A percentile compares a stretch with the other conserved stretches of the same genome.
These are phyloP conservation scores for Trichoderma arundinaceum DNA, from an alignment of 2,329 filamentous ascomycete species.

Conservation along the genomic window DNA sequence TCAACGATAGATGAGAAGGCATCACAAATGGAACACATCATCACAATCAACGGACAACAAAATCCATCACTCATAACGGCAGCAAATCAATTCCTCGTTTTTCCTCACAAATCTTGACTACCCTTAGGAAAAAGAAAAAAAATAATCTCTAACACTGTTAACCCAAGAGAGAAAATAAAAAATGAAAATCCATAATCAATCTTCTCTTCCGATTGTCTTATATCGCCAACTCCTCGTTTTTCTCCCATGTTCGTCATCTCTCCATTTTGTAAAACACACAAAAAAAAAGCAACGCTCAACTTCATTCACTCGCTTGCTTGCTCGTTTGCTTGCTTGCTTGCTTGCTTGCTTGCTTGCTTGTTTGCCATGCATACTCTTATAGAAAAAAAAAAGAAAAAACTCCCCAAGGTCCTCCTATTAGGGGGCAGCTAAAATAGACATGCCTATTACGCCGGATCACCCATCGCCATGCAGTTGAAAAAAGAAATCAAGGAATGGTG, in stretches of 20 bases:
- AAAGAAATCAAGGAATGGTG: conserved; percentile 1
- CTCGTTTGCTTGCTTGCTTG: neutral
- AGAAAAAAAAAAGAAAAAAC: neutral
- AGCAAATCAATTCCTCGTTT: neutral
- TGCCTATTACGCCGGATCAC: conserved; percentile 18
- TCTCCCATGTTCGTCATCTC: neutral
- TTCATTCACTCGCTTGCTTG: neutral
- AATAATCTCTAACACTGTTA: neutral
- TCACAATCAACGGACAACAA: neutral
- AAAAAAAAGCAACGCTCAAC: neutral
- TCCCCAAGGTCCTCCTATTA: conserved; percentile 15
- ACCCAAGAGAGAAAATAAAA: neutral
- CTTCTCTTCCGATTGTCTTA: neutral
- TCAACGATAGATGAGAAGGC: no score
- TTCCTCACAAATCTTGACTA: neutral
- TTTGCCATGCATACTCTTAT: neutral
- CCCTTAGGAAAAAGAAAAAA: neutral
- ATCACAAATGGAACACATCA: no score
- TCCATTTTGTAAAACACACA: neutral
- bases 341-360: neutral
- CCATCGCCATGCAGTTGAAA: conserved; percentile 18
- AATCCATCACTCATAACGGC: neutral
- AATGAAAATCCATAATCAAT: neutral
- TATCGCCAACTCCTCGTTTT: neutral
- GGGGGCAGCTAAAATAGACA: neutral